Conservation (phyloP, 495 filamentous ascomycete species). For the Penicillium psychrofluorescens region DNA sequence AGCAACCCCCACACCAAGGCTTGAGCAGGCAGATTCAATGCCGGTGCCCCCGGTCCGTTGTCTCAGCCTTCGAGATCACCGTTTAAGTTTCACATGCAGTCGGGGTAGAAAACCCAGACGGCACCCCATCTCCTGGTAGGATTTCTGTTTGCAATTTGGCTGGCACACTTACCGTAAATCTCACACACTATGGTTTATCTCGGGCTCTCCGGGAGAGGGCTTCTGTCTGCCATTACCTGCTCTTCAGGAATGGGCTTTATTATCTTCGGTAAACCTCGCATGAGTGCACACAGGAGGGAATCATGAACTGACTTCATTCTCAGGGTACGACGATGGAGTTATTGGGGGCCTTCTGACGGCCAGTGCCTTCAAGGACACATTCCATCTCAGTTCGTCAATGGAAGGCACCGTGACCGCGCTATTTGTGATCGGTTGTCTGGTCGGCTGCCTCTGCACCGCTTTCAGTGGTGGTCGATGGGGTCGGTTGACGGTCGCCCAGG, state of each 20-base stretch:
- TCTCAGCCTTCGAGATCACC: background rate
- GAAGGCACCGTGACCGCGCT: conserved; percentile 9
- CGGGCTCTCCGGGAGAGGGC: conserved; percentile 3
- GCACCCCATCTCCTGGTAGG: background rate
- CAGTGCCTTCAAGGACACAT: conserved; percentile 5
- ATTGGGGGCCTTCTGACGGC: conserved; percentile 11
- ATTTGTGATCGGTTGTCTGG: background rate
- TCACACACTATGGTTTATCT: conserved; percentile 3
- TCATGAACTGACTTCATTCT: background rate
- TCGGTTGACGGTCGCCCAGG: too few relatives aligned
- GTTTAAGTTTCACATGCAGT: background rate
- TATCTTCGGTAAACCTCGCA: conserved; percentile 4
- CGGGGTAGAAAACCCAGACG: background rate
- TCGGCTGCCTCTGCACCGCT: background rate
- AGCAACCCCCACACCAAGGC: background rate
- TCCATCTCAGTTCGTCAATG: conserved; percentile 9
- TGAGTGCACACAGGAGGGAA: background rate
- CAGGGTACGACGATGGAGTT: conserved; percentile 12
- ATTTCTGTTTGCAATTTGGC: background rate
- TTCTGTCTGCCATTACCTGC: conserved; percentile 7
- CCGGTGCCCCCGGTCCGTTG: background rate
- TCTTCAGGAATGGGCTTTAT: conserved; percentile 12
- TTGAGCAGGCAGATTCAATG: background rate
- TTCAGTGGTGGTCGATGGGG: background rate
- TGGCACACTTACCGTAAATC: background rate